phyloP scores from a whole-genome alignment of 1,284 basidiomycete genomes.

The Trichosporon coremiiforme region DNA sequence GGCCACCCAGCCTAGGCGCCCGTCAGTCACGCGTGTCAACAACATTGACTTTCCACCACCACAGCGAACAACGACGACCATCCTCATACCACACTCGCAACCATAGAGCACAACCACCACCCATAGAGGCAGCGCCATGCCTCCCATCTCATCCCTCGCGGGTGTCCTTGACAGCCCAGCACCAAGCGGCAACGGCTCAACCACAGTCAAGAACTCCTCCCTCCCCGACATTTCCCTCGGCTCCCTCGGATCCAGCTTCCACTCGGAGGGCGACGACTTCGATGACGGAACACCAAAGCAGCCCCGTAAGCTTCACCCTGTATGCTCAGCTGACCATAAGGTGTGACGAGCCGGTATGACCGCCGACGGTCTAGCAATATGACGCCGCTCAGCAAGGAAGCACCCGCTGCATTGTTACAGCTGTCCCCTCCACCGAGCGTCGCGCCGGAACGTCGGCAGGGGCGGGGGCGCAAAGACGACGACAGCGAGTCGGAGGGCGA shows the following conservation, averaged over 20 bases:
- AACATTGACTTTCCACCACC: slow-evolving; percentile 9
- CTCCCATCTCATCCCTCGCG: slow-evolving; percentile 42
- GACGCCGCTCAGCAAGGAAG: slow-evolving; percentile 20
- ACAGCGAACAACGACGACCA: neutral
- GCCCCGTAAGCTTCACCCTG: neutral
- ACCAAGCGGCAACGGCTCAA: slow-evolving; percentile 43
- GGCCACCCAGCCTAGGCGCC: neutral
- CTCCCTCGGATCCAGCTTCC: slow-evolving; percentile 52
- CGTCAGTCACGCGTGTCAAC: slow-evolving; percentile 21
- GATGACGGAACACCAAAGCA: slow-evolving; percentile 23
- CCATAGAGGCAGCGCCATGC: slow-evolving; percentile 32
- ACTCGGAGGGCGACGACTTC: slow-evolving; percentile 46
- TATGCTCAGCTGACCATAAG: neutral
- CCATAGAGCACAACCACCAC: slow-evolving; percentile 2
- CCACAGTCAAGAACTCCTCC: slow-evolving; percentile 37
- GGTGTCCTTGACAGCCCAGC: slow-evolving; percentile 48
- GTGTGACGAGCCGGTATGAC: neutral
- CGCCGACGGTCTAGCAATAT: slow-evolving; percentile 10
- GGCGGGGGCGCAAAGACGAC: slow-evolving; percentile 16
- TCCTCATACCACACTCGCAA: no score
- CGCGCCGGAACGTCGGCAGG: neutral
- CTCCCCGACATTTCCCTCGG: slow-evolving; percentile 55
- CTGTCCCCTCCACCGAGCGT: slow-evolving; percentile 41
- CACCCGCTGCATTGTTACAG: slow-evolving; percentile 37
- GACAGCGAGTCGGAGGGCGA: slow-evolving; percentile 34